Percentiles rank a stretch among this genome's conserved stretches.
These are phyloP conservation scores for Plasmodiophora brassicae DNA, from an alignment of 208 protist genomes.

Conservation along the genomic window DNA sequence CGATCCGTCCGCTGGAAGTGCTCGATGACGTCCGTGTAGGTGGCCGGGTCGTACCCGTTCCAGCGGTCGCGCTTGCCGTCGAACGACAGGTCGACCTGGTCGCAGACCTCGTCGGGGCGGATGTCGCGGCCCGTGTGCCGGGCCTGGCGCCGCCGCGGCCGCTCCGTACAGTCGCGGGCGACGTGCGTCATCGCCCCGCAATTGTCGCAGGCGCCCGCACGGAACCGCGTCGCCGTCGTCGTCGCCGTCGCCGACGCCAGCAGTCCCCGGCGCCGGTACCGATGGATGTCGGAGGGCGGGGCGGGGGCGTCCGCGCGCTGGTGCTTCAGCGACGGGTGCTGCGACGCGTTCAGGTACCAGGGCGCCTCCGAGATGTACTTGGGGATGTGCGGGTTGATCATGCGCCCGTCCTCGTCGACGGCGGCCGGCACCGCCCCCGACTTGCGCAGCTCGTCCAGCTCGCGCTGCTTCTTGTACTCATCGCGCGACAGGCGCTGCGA, in stretches of 20 bases:
- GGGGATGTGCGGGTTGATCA: conserved; percentile 96
- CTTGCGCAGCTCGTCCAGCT: conserved; percentile 78
- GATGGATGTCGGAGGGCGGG: neutral
- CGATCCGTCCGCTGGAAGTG: conserved; percentile 56
- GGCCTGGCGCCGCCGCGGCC: conserved; percentile 68
- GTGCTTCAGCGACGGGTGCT: conserved; percentile 52
- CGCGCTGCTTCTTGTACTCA: conserved; percentile 65
- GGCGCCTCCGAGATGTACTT: conserved; percentile 92
- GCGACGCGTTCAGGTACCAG: conserved; percentile 62
- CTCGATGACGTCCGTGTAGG: conserved; percentile 59
- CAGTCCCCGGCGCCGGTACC: neutral
- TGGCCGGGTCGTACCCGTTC: conserved; percentile 70
- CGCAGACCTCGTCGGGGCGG: conserved; percentile 57
- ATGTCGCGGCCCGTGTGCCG: conserved; percentile 65
- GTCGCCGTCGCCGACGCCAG: conserved; percentile 61
- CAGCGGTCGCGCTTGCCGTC: conserved; percentile 76
- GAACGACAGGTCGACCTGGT: conserved; percentile 51
- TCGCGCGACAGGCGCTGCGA: conserved; percentile 41
- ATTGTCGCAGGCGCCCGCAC: conserved; percentile 94
- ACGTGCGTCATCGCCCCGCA: conserved; percentile 95
- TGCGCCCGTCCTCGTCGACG: conserved; percentile 54
- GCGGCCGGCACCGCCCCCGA: conserved; percentile 56
- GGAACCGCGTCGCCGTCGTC: conserved; percentile 75
- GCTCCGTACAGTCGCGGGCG: conserved; percentile 79
- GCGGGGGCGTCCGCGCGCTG: conserved; percentile 29